phyloP scores from a whole-genome alignment of 768 basidiomycete species.

The Mycena venus region DNA sequence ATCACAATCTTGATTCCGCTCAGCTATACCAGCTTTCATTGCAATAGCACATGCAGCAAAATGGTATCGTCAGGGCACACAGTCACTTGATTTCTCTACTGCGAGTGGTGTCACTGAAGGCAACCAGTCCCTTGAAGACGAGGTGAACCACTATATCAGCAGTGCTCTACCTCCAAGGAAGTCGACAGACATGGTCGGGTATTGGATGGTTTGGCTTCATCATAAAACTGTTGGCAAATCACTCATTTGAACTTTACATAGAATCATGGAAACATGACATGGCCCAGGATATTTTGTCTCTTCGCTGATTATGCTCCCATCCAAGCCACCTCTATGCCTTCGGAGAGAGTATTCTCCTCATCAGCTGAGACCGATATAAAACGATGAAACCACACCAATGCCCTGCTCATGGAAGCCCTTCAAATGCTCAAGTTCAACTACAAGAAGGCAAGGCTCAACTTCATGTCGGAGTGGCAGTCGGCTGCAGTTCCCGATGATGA shows the following conservation, averaged over 20 bases:
- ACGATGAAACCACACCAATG: too few species aligned
- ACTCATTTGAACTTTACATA: too few species aligned
- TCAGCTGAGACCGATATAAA: too few species aligned
- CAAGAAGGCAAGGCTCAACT: too few species aligned
- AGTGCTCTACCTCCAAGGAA: neutral
- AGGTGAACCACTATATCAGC: neutral
- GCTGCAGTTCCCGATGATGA: too few species aligned
- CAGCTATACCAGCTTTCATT: neutral
- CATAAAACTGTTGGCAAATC: neutral
- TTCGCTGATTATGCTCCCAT: conserved; percentile 12
- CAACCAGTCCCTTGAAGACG: neutral
- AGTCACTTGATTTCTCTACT: neutral
- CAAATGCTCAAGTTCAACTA: too few species aligned
- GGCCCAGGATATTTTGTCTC: conserved; percentile 11
- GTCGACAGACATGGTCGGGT: conserved; percentile 1
- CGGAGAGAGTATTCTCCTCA: neutral
- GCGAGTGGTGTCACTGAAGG: neutral
- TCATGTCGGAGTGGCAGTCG: too few species aligned
- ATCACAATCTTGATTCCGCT: neutral
- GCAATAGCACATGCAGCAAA: neutral
- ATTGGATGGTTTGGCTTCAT: neutral
- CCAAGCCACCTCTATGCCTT: conserved; percentile 4
- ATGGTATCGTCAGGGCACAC: neutral
- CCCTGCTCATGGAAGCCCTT: too few species aligned
- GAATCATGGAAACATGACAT: conserved; percentile 3